Base-by-base conservation (phyloP, 495 filamentous ascomycete species). In the Baudoinia panamericana region DNA sequence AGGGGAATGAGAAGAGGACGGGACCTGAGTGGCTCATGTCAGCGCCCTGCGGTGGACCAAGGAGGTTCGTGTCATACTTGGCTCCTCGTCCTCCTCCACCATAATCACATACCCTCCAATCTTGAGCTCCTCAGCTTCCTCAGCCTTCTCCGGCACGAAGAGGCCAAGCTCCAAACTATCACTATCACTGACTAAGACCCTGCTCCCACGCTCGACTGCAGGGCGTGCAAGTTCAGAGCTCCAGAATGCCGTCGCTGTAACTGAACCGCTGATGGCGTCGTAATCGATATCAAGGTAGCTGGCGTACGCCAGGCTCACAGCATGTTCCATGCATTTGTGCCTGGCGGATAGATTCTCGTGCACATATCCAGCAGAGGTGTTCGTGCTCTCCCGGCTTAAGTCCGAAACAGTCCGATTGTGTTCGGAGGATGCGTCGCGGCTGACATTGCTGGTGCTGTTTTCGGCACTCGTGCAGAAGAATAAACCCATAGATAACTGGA, bases 1-100 rank as follows among this genome's bases (percentile, higher is more conserved):
- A 78, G 16, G 85, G 77, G 53, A 95, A 94, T n/a, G 82, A 75
- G 66, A 97, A 95, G 42, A 88, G 64, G 0, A 81, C 82, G 25
- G 78, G 71, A 23, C 77, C 78, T 80, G 22, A 19, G 12, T 13
- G 5, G 20, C 26, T 30, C 27, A 38, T 30, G n/a, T 15, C 17
- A 6, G 21, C 35, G 33, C 13, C 18, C 32, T 10, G 25, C 11
- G 26, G 16, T 31, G 10, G n/a, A 46, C 25, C 30, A 36, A 38
- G 19, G 22, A 31, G 15, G n/a, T n/a, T n/a, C n/a, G 19, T 17
- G 39, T 63, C 66, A 39, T 72, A 82, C 78, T 72, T 44, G 76
- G 70, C 48, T 76, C 72, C 31, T 67, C 63, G 51, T 87, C 77
- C 53, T 82, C 67, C 31, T 84, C 84, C 1, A 95, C 62, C 8